These are phyloP conservation scores for Protomyces pachydermus DNA, from an alignment of 1,139 yeast species.

Conservation along the genomic window DNA sequence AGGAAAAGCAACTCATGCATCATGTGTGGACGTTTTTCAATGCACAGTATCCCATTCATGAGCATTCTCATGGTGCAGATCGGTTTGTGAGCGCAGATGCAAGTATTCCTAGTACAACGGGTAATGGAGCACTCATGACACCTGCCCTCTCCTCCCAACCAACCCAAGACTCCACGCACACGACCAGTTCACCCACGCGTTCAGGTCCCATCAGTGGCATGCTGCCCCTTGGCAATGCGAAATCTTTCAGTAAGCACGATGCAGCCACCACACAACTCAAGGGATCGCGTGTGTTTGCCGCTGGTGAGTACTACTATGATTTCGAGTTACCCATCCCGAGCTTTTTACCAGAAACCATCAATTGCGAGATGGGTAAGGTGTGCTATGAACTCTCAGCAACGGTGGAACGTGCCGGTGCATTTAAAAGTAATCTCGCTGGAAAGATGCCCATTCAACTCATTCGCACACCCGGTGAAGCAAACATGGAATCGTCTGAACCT, in stretches of 20 bases:
- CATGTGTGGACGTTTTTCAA: constrained; percentile 93
- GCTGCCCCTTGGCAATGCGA: constrained; percentile 23
- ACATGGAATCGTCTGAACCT: constrained; percentile 86
- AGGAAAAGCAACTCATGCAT: constrained; percentile 58
- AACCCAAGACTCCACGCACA: background rate
- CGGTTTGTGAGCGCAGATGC: constrained; percentile 40
- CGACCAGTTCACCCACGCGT: constrained; percentile 32
- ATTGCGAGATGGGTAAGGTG: constrained; percentile 77
- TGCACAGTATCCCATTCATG: constrained; percentile 41
- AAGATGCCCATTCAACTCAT: constrained; percentile 60
- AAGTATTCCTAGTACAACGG: constrained; percentile 7
- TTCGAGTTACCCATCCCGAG: constrained; percentile 86
- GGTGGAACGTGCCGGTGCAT: constrained; percentile 74
- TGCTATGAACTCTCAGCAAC: constrained; percentile 62
- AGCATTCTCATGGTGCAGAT: constrained; percentile 48
- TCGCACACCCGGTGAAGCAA: constrained; percentile 70
- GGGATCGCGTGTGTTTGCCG: constrained; percentile 50
- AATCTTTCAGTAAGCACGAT: constrained; percentile 31
- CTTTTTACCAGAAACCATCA: constrained; percentile 72
- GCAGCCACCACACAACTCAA: constrained; percentile 27
- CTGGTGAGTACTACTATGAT: constrained; percentile 87
- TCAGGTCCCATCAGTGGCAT: constrained; percentile 23
- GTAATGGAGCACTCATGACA: background rate
- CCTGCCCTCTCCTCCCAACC: background rate
- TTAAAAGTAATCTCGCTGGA: constrained; percentile 69